Evolutionary conservation across 495 filamentous ascomycete species (phyloP), one percentile per base, ranked within the genome.

Genomic region (Aspergillus wentii): DNA sequence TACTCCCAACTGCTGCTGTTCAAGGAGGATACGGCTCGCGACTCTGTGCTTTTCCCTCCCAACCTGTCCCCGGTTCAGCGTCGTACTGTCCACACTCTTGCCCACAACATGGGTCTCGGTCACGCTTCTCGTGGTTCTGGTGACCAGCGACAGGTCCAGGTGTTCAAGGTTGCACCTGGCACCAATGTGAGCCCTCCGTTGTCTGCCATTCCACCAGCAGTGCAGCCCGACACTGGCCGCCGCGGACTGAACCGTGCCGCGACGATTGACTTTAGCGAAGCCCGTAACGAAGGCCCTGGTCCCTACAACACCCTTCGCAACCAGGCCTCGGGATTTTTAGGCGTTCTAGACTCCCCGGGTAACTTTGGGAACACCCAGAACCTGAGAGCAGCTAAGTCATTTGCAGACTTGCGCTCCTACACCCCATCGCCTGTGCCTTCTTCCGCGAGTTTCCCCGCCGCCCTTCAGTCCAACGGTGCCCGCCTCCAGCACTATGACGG

Each of bases 261-360:
- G 21, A 98, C 92, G n/a, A 95, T 94, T 50, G 91, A 97, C 63
- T 98, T 98, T 64, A 88, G 85, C 49, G 92, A 96, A 56, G 80
- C 86, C 23, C 84, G 90, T 5, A 81, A 74, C 17, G 77, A 76
- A 30, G 80, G 82, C 15, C 71, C 72, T 23, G 74, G 76, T 30
- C 72, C 85, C 46, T 87, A 84, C 57, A 79, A 78, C 49, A 80
- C 85, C 1, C 70, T 94, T 30, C 83, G 87, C 27, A 74, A 85
- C 31, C 86, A 91, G 48, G 76, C 76, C 22, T 76, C 80, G 20
- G 83, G 82, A 29, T 82, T 90, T 30, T 71, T 97, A 28, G 87
- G 89, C 29, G 80, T 94, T 39, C 75, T 90, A 14, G 85, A 87
- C 46, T 94, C 90, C 35, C 86, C 88, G 1, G 82, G 83, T 27